Evolutionary conservation across 169 alveolate genomes (phyloP).

Genomic region (Prorocentrum cordatum): DNA sequence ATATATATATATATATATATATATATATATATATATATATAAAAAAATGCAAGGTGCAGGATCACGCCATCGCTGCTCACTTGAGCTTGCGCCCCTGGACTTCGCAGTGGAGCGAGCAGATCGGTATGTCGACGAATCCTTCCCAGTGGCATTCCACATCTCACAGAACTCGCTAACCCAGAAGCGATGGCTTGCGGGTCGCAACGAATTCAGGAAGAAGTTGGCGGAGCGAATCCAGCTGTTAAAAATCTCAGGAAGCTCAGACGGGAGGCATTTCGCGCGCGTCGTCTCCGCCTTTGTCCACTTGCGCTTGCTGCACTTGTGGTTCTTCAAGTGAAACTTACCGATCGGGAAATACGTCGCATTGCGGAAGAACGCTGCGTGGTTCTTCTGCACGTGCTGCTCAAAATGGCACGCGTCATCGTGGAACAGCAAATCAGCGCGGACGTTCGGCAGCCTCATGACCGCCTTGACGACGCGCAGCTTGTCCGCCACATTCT

Average conservation of each 20-base stretch:
- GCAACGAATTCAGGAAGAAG: neutral
- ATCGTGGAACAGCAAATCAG: neutral
- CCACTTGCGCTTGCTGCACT: neutral
- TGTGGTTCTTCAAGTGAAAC: neutral
- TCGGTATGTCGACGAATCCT: too few species aligned
- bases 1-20: too few species aligned
- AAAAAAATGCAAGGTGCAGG: too few species aligned
- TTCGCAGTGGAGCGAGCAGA: too few species aligned
- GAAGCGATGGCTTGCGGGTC: neutral
- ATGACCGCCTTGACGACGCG: neutral
- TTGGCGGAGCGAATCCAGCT: neutral
- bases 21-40: too few species aligned
- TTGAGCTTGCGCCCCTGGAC: too few species aligned
- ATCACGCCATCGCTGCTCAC: too few species aligned
- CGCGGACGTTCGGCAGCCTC: neutral
- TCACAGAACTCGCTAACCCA: slow-evolving; percentile 7
- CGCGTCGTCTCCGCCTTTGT: neutral
- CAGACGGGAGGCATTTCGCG: neutral
- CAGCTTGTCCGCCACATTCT: neutral
- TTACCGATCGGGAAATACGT: neutral
- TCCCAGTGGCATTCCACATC: too few species aligned
- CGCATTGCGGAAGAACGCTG: neutral
- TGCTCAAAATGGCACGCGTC: neutral
- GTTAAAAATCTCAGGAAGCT: neutral
- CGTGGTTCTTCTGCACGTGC: neutral